These are phyloP conservation scores for Fusarium austroafricanum DNA, from an alignment of 2,329 filamentous ascomycete genomes.

Conservation along the genomic window DNA sequence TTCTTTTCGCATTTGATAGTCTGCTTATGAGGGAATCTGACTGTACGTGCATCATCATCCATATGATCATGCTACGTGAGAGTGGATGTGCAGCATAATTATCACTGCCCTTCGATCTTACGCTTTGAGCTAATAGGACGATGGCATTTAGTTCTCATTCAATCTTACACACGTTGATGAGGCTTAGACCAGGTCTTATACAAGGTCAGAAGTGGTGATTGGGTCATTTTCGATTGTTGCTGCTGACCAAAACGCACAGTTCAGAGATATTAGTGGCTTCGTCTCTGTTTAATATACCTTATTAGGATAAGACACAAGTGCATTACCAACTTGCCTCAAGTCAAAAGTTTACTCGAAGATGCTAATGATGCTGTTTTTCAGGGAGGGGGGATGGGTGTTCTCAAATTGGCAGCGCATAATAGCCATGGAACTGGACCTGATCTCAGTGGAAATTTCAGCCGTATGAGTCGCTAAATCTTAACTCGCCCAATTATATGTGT, in stretches of 20 bases:
- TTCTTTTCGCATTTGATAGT: not conserved
- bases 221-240: not conserved
- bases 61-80: not conserved
- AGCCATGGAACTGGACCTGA: too few species aligned
- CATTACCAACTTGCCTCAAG: not conserved
- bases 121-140: not conserved
- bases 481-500: too few species aligned
- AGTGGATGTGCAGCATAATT: not conserved
- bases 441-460: too few species aligned
- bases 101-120: not conserved
- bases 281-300: not conserved
- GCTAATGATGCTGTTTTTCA: not conserved
- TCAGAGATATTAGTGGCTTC: not conserved
- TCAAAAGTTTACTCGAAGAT: not conserved
- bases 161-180: not conserved
- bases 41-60: not conserved
- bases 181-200: not conserved
- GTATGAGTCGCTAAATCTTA: too few species aligned
- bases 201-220: not conserved
- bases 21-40: not conserved
- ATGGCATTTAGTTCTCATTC: not conserved
- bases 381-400: not conserved
- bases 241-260: slow-evolving; percentile 4
- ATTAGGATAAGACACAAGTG: not conserved
- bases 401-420: not conserved